phyloP scores from a whole-genome alignment of 208 protist species.

The Crithidia fasciculata region DNA sequence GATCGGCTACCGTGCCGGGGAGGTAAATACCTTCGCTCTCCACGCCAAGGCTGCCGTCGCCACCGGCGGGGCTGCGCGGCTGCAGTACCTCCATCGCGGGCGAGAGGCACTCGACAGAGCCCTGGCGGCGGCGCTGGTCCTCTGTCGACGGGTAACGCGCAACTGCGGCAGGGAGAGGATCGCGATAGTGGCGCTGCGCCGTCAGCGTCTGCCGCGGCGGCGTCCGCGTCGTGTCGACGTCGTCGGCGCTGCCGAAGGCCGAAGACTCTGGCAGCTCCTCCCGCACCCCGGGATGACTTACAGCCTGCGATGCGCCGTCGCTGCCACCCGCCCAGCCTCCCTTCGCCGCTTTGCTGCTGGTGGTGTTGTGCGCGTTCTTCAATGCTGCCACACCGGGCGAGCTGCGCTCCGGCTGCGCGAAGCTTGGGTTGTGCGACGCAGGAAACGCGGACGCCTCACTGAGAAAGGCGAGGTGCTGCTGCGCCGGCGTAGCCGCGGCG shows the following conservation, averaged over 20 bases:
- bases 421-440: conserved; percentile 11
- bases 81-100: not conserved
- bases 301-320: too few relatives aligned
- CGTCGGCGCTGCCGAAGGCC: conserved; percentile 8
- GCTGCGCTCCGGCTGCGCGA: not conserved
- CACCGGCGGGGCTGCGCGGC: not conserved
- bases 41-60: not conserved
- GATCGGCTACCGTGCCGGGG: not conserved
- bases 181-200: conserved; percentile 1
- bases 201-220: conserved; percentile 5
- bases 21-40: conserved; percentile 10
- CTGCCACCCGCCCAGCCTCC: too few relatives aligned
- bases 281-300: too few relatives aligned
- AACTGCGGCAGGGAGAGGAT: not conserved
- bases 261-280: conserved; percentile 18
- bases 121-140: not conserved
- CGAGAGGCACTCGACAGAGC: not conserved
- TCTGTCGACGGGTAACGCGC: not conserved
- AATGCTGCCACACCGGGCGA: not conserved
- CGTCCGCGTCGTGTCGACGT: conserved; percentile 5
- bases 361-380: too few relatives aligned
- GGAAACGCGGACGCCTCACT: conserved; percentile 26
- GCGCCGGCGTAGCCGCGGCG: conserved; percentile 16
- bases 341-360: too few relatives aligned
- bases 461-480: conserved; percentile 21